Evolutionary conservation across 805 yeast genomes (phyloP).

Genomic region (Candida coleopterorum): DNA sequence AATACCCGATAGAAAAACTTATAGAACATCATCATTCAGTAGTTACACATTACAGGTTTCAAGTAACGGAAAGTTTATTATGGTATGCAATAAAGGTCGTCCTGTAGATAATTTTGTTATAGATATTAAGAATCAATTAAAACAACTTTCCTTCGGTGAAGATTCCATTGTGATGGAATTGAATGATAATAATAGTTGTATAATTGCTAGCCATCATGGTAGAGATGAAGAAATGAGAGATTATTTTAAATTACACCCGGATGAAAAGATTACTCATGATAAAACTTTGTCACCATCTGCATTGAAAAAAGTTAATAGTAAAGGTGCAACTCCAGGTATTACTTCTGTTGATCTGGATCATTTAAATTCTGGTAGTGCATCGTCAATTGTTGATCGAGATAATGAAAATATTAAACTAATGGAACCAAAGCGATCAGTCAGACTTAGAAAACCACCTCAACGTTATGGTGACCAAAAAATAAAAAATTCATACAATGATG

Average conservation of each 20-base stretch:
- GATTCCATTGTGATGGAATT: conserved; percentile 12
- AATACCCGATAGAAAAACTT: background rate
- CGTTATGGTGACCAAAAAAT: conserved; percentile 5
- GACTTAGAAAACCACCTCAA: conserved; percentile 3
- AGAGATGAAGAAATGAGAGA: conserved; percentile 10
- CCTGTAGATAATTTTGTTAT: conserved; percentile 11
- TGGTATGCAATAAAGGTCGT: conserved; percentile 8
- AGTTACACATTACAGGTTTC: conserved; percentile 6
- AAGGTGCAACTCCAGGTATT: background rate
- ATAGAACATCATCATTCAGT: background rate
- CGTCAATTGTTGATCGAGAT: background rate
- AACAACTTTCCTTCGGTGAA: conserved; percentile 10
- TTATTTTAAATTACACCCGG: conserved; percentile 8
- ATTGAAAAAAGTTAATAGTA: background rate
- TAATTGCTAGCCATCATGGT: conserved; percentile 9
- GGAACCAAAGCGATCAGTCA: conserved; percentile 2
- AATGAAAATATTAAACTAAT: background rate
- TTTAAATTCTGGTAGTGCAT: background rate
- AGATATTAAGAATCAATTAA: conserved; percentile 10
- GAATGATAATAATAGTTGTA: conserved; percentile 7
- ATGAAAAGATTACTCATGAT: conserved; percentile 3
- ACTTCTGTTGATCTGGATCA: background rate
- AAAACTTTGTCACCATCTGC: conserved; percentile 3
- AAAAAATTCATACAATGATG: background rate
- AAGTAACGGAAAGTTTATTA: conserved; percentile 8